These are phyloP conservation scores for Hyaloscypha variabilis DNA, from an alignment of 495 filamentous ascomycete species.

Conservation along the genomic window DNA sequence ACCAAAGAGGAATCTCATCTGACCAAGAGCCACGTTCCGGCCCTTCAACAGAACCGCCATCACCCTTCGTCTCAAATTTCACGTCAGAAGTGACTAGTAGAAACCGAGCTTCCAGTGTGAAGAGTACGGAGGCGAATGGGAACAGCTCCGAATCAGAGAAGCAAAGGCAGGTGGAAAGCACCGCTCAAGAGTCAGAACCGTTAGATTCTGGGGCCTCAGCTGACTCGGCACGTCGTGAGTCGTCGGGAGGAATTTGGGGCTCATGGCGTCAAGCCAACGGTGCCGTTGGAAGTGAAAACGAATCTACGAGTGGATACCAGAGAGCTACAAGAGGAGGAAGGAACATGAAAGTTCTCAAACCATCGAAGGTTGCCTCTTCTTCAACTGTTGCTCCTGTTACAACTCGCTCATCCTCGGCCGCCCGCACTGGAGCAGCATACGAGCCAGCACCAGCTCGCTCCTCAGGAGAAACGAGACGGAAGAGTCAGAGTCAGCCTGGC, in stretches of 20 bases:
- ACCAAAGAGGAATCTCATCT: slow-evolving; percentile 5
- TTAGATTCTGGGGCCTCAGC: slow-evolving; percentile 29
- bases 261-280: slow-evolving; percentile 67
- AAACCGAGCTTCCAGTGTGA: slow-evolving; percentile 28
- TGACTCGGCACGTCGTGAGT: slow-evolving; percentile 44
- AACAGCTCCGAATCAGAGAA: slow-evolving; percentile 36
- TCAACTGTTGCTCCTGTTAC: slow-evolving; percentile 29
- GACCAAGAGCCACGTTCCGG: slow-evolving; percentile 6
- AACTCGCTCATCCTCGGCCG: slow-evolving; percentile 22
- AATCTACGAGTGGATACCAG: slow-evolving; percentile 55
- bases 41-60: slow-evolving; percentile 14
- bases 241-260: slow-evolving; percentile 59
- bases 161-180: slow-evolving; percentile 34
- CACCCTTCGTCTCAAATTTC: slow-evolving; percentile 15
- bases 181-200: slow-evolving; percentile 36
- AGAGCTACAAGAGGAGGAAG: slow-evolving; percentile 53
- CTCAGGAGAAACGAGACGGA: slow-evolving; percentile 33
- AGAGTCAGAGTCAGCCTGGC: slow-evolving; percentile 31
- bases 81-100: slow-evolving; percentile 12
- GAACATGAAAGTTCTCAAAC: slow-evolving; percentile 79
- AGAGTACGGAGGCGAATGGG: slow-evolving; percentile 36
- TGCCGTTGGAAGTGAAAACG: slow-evolving; percentile 23
- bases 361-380: slow-evolving; percentile 55
- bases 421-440: slow-evolving; percentile 48
- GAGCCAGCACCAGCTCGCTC: slow-evolving; percentile 41